Percentiles rank a stretch among this genome's conserved stretches.
These are phyloP conservation scores for Parasarocladium wereldwijsianum DNA, from an alignment of 2,329 filamentous ascomycete species.

Conservation along the genomic window DNA sequence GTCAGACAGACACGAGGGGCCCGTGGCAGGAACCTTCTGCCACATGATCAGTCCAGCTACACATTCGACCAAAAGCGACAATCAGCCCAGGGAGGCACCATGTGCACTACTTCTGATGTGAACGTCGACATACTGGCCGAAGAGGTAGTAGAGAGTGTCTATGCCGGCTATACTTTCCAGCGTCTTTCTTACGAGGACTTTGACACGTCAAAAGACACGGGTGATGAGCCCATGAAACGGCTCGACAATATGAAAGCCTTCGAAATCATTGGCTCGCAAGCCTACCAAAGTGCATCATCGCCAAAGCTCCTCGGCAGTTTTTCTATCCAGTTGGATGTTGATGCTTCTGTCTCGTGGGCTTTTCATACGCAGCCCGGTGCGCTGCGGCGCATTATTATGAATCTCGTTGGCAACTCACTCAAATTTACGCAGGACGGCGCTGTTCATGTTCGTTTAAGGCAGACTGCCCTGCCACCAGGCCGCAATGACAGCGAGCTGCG, in stretches of 20 bases:
- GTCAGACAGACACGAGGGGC: conserved; percentile 9
- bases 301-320: too few relatives aligned
- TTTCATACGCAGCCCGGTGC: conserved; percentile 40
- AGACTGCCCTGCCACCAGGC: conserved; percentile 4
- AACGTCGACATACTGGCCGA: conserved; percentile 28
- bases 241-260: too few relatives aligned
- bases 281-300: too few relatives aligned
- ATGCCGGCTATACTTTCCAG: conserved; percentile 27
- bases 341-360: too few relatives aligned
- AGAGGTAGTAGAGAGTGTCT: conserved; percentile 31
- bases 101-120: too few relatives aligned
- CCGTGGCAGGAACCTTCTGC: too few relatives aligned
- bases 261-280: too few relatives aligned
- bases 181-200: conserved; percentile 7
- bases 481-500: neutral
- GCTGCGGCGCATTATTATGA: conserved; percentile 41
- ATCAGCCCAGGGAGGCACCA: too few relatives aligned
- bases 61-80: too few relatives aligned
- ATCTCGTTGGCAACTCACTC: conserved; percentile 45
- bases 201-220: conserved; percentile 1
- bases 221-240: too few relatives aligned
- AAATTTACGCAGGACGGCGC: conserved; percentile 36
- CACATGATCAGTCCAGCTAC: neutral
- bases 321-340: too few relatives aligned
- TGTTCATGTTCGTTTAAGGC: conserved; percentile 15